Conservation (phyloP, 257 asterid species). For the Solanum clarkiae region DNA sequence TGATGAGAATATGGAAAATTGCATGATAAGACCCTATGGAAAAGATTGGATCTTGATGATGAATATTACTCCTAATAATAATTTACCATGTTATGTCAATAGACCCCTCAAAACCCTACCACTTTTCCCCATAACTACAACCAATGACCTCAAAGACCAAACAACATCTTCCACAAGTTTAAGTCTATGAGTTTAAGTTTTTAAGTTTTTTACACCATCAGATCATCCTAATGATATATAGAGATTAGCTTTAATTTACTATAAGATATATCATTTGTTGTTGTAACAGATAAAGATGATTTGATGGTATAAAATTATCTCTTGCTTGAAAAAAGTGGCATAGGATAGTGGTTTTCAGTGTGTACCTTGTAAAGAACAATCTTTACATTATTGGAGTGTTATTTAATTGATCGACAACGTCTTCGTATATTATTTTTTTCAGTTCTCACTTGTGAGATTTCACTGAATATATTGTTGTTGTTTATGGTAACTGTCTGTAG, state of each 20-base stretch:
- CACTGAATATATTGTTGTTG: too few species aligned
- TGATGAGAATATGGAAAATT: background rate
- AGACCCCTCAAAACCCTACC: background rate
- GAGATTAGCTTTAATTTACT: background rate
- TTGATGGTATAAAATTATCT: background rate
- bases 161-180: background rate
- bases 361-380: background rate
- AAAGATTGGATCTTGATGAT: background rate
- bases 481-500: background rate
- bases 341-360: background rate
- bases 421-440: too few species aligned
- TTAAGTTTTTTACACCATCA: background rate
- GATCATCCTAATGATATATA: background rate
- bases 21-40: background rate
- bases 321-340: background rate
- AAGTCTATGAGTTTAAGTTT: background rate
- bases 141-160: background rate
- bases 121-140: background rate
- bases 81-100: background rate
- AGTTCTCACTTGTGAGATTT: too few species aligned
- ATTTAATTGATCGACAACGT: background rate
- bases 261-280: background rate
- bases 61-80: background rate
- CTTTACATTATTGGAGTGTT: background rate
- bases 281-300: background rate